phyloP scores from a whole-genome alignment of 2,329 filamentous ascomycete genomes.

The Botrytis cinerea region DNA sequence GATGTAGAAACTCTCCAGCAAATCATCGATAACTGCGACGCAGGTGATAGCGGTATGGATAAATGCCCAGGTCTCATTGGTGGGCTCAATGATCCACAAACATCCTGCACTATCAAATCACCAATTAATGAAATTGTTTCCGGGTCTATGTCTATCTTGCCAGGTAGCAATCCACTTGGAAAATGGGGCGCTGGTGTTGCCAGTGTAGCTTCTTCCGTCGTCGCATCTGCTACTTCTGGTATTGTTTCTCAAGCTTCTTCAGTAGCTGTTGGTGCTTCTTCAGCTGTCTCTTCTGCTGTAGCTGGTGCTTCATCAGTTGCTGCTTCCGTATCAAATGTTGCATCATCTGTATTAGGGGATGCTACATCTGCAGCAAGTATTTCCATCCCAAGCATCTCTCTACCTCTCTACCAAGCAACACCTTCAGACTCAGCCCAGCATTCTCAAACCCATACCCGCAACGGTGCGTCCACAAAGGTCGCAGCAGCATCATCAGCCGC shows the following conservation, averaged over 20 bases:
- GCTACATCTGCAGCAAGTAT: neutral
- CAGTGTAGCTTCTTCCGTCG: slow-evolving; percentile 5
- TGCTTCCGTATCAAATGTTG: neutral
- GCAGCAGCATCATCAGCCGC: slow-evolving; percentile 28
- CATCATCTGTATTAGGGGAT: neutral
- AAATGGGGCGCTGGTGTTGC: slow-evolving; percentile 47
- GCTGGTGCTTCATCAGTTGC: neutral
- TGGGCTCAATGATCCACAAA: slow-evolving; percentile 50
- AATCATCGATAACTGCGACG: slow-evolving; percentile 72
- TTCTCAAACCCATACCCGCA: neutral
- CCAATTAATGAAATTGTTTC: slow-evolving; percentile 50
- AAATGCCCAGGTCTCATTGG: slow-evolving; percentile 60
- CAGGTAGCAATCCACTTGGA: slow-evolving; percentile 57
- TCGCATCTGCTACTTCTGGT: slow-evolving; percentile 4
- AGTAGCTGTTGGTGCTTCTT: neutral
- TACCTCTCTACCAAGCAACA: neutral
- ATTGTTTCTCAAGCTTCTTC: neutral
- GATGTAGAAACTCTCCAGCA: slow-evolving; percentile 65
- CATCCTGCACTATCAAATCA: slow-evolving; percentile 53
- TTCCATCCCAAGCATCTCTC: neutral
- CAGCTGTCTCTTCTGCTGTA: neutral
- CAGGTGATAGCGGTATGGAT: slow-evolving; percentile 60
- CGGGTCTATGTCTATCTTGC: slow-evolving; percentile 51
- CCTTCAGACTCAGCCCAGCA: neutral
- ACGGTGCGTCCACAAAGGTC: slow-evolving; percentile 25